Percentiles rank a stretch among this genome's conserved stretches.
These are phyloP conservation scores for Pleurotus eryngii DNA, from an alignment of 768 basidiomycete species.

Conservation along the genomic window DNA sequence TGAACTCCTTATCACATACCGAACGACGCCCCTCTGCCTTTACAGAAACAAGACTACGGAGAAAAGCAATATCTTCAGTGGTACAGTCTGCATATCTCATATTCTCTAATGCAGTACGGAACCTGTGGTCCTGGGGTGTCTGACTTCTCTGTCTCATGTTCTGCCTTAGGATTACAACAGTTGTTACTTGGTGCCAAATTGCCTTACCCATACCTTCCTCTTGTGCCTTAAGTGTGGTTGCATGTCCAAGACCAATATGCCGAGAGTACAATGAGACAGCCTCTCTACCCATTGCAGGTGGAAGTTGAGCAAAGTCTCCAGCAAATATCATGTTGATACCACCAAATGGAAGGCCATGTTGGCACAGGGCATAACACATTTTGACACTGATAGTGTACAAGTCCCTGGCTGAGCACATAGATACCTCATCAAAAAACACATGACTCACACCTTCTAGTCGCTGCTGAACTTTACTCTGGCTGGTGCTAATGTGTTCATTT, in stretches of 20 bases:
- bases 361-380: slow-evolving; percentile 18
- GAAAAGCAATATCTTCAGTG: slow-evolving; percentile 30
- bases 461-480: slow-evolving; percentile 11
- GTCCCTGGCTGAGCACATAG: slow-evolving; percentile 34
- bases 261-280: slow-evolving; percentile 14
- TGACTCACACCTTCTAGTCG: slow-evolving; percentile 25
- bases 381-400: slow-evolving; percentile 26
- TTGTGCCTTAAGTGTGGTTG: slow-evolving; percentile 10
- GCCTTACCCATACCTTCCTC: slow-evolving; percentile 21
- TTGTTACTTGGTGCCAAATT: slow-evolving; percentile 24
- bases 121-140: slow-evolving; percentile 11
- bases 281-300: slow-evolving; percentile 17
- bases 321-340: slow-evolving; percentile 33
- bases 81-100: slow-evolving; percentile 32
- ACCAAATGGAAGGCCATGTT: slow-evolving; percentile 23
- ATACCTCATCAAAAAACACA: slow-evolving; percentile 39
- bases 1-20: slow-evolving; percentile 19
- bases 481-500: not conserved
- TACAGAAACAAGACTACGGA: slow-evolving; percentile 22
- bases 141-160: slow-evolving; percentile 27
- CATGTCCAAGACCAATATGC: not conserved
- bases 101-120: slow-evolving; percentile 18
- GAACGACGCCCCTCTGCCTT: not conserved
- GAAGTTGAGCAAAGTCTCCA: slow-evolving; percentile 37
- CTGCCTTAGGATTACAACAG: slow-evolving; percentile 26